Conservation (phyloP, 805 yeast species). For the Starmera pachycereana region DNA sequence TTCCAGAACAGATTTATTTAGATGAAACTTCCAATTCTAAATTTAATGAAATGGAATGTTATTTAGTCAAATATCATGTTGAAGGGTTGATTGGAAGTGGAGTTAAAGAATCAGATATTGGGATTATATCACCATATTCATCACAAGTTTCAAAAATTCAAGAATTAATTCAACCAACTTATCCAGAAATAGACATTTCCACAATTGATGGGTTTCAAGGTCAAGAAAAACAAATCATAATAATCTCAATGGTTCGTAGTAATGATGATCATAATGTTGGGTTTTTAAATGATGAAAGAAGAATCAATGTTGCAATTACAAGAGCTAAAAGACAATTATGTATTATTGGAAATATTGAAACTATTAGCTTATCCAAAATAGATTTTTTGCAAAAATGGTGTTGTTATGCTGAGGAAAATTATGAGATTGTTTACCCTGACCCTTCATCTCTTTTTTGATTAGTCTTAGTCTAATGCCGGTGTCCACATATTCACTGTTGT, state of each 20-base stretch:
- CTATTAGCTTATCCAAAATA: slow-evolving; percentile 31
- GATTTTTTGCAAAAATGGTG: slow-evolving; percentile 57
- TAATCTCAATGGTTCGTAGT: slow-evolving; percentile 73
- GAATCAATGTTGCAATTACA: slow-evolving; percentile 91
- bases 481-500: slow-evolving; percentile 13
- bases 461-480: slow-evolving; percentile 2
- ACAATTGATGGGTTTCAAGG: slow-evolving; percentile 98
- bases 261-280: slow-evolving; percentile 68
- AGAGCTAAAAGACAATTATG: slow-evolving; percentile 80
- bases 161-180: slow-evolving; percentile 25
- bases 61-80: slow-evolving; percentile 50
- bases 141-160: slow-evolving; percentile 71
- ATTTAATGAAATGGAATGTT: slow-evolving; percentile 68
- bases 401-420: slow-evolving; percentile 54
- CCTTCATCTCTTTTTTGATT: slow-evolving; percentile 22
- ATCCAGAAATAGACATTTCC: slow-evolving; percentile 55
- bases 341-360: slow-evolving; percentile 78
- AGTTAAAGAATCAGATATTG: slow-evolving; percentile 49
- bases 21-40: slow-evolving; percentile 40
- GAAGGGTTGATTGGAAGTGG: slow-evolving; percentile 37
- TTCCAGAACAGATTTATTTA: slow-evolving; percentile 40
- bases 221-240: slow-evolving; percentile 80
- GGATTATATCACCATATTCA: slow-evolving; percentile 82
- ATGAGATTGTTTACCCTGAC: slow-evolving; percentile 62
- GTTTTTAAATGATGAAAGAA: slow-evolving; percentile 64